These are phyloP conservation scores for Delonix regia DNA, from an alignment of 306 rosid genomes.

Conservation along the genomic window DNA sequence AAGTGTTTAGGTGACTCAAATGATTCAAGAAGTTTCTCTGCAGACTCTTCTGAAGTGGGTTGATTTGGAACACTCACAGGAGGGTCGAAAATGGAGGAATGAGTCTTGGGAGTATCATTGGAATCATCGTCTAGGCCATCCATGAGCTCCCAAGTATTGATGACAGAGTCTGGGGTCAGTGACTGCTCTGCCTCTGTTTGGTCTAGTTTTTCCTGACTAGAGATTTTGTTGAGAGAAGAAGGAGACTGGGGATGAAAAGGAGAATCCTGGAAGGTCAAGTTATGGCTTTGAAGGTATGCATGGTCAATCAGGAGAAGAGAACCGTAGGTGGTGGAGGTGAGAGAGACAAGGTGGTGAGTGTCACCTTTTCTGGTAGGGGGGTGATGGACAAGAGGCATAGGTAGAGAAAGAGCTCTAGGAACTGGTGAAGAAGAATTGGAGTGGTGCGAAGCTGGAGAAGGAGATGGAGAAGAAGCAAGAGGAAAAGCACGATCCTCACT, in stretches of 20 bases:
- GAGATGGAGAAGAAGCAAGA: not conserved
- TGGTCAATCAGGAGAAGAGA: conserved; percentile 50
- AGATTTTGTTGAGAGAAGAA: not conserved
- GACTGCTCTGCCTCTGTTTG: conserved; percentile 25
- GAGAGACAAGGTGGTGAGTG: conserved; percentile 82
- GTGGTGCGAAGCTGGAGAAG: conserved; percentile 27
- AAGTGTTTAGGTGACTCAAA: conserved; percentile 23
- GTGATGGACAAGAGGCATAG: conserved; percentile 73
- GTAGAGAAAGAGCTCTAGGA: conserved; percentile 54
- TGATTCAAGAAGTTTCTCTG: conserved; percentile 26
- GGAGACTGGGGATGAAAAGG: not conserved
- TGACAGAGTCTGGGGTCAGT: conserved; percentile 60
- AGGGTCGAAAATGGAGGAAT: conserved; percentile 23
- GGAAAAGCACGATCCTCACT: conserved; percentile 3
- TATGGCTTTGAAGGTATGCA: conserved; percentile 21
- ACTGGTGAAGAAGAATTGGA: conserved; percentile 27
- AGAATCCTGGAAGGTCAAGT: conserved; percentile 8
- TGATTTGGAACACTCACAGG: not conserved
- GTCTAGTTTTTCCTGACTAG: not conserved
- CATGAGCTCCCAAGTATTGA: conserved; percentile 73
- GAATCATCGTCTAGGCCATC: conserved; percentile 36
- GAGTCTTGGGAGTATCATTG: not conserved
- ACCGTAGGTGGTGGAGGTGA: conserved; percentile 91
- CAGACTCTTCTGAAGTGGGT: conserved; percentile 34
- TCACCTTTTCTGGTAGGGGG: conserved; percentile 79